phyloP scores from a whole-genome alignment of 208 protist species.

The Histomonas meleagridis region DNA sequence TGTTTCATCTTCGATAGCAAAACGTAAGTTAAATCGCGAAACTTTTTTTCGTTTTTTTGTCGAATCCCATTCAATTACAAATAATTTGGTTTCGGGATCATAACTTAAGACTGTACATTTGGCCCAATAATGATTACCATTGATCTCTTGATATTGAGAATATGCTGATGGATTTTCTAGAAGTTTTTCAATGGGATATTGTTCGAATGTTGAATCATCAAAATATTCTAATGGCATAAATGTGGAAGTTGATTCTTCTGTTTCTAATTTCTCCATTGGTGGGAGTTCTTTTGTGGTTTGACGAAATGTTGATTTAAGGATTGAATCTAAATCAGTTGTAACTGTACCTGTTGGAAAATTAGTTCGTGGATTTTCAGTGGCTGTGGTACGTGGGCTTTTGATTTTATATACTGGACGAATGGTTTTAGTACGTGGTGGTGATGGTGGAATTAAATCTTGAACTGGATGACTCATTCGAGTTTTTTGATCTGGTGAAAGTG shows the following conservation, averaged over 20 bases:
- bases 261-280: background rate
- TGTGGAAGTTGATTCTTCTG: background rate
- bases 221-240: slow-evolving; percentile 35
- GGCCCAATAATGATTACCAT: background rate
- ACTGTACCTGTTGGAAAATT: background rate
- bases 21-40: slow-evolving; percentile 8
- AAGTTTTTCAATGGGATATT: slow-evolving; percentile 14
- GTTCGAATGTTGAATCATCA: slow-evolving; percentile 30
- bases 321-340: background rate
- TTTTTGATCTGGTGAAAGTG: background rate
- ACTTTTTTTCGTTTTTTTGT: background rate
- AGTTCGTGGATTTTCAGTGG: background rate
- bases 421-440: background rate
- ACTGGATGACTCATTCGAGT: background rate
- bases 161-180: background rate
- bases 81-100: background rate
- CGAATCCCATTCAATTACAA: background rate
- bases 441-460: background rate
- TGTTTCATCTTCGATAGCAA: background rate
- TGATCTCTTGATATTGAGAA: background rate
- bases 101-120: slow-evolving; percentile 12
- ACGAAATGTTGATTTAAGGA: background rate
- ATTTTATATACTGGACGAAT: background rate
- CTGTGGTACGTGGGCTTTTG: background rate
- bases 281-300: background rate